phyloP scores from a whole-genome alignment of 2,329 filamentous ascomycete species.

The Berkeleyomyces rouxiae region DNA sequence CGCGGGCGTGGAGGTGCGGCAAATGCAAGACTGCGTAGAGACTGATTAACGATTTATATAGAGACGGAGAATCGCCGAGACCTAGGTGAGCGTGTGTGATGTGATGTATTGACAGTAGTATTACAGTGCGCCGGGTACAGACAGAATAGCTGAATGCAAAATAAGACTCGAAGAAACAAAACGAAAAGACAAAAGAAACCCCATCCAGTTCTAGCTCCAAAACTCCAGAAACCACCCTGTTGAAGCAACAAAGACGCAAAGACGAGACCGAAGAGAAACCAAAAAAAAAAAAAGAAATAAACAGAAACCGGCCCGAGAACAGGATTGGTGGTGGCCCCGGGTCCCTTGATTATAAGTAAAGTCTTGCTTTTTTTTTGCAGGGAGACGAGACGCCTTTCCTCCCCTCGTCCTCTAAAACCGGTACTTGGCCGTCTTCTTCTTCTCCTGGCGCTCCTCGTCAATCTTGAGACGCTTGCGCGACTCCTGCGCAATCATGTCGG shows the following conservation, averaged over 20 bases:
- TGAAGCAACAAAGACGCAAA: background rate
- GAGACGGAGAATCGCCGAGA: no score
- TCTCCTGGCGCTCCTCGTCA: slow-evolving; percentile 61
- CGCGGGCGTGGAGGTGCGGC: slow-evolving; percentile 10
- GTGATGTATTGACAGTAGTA: slow-evolving; percentile 4
- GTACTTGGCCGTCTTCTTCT: slow-evolving; percentile 41
- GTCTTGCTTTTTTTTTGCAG: background rate
- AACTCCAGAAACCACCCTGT: slow-evolving; percentile 3
- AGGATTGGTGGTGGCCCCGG: background rate
- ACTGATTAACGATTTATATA: background rate
- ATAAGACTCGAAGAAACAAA: background rate
- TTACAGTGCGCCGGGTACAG: slow-evolving; percentile 2
- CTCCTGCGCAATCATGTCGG: slow-evolving; percentile 90
- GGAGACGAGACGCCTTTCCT: background rate
- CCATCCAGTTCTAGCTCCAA: slow-evolving; percentile 2
- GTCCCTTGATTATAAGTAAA: background rate
- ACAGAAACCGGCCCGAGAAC: background rate
- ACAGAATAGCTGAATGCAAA: slow-evolving; percentile 1
- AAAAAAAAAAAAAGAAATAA: slow-evolving; percentile 1
- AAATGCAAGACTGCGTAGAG: background rate
- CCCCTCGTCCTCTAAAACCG: slow-evolving; percentile 23
- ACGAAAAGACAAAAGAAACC: slow-evolving; percentile 1
- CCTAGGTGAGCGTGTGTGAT: background rate
- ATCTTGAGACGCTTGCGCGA: slow-evolving; percentile 78
- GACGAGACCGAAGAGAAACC: background rate